Conservation (phyloP, 2,329 filamentous ascomycete species). For the Alternaria ethzedia region DNA sequence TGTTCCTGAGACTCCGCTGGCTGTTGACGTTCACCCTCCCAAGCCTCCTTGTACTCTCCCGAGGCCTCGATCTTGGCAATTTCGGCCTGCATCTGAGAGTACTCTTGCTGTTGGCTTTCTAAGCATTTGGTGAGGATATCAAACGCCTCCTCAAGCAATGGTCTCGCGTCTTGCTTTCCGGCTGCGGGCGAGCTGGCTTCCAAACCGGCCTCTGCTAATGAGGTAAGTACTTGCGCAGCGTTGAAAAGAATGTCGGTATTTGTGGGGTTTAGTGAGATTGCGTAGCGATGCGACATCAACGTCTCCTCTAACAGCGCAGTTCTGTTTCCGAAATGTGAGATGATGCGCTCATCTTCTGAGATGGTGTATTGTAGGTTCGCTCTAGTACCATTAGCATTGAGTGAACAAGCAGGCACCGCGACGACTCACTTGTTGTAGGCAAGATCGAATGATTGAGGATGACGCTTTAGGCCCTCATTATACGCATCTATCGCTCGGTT, state of each 20-base stretch:
- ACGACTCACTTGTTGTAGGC: conserved; percentile 73
- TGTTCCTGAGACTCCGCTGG: conserved; percentile 14
- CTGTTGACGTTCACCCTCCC: conserved; percentile 21
- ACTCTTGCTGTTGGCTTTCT: conserved; percentile 53
- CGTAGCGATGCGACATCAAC: conserved; percentile 68
- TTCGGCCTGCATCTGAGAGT: conserved; percentile 48
- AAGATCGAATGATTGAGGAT: conserved; percentile 70
- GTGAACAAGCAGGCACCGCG: not conserved
- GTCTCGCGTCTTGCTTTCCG: conserved; percentile 56
- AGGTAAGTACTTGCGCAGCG: conserved; percentile 71
- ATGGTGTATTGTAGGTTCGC: conserved; percentile 74
- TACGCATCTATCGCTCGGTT: conserved; percentile 71
- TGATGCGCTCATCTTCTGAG: conserved; percentile 68
- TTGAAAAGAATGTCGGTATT: conserved; percentile 76
- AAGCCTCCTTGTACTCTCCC: conserved; percentile 28
- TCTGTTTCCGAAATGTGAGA: conserved; percentile 63
- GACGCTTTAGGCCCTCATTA: conserved; percentile 65
- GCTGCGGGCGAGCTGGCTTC: conserved; percentile 56
- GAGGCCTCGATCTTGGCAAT: conserved; percentile 40
- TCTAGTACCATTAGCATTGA: conserved; percentile 48
- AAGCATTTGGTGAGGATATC: conserved; percentile 63
- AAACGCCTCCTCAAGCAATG: conserved; percentile 65
- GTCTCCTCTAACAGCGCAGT: conserved; percentile 65
- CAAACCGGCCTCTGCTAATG: conserved; percentile 66
- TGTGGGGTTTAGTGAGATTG: conserved; percentile 64